These are phyloP conservation scores for Hyaloscypha bicolor DNA, from an alignment of 495 filamentous ascomycete species.

Conservation along the genomic window DNA sequence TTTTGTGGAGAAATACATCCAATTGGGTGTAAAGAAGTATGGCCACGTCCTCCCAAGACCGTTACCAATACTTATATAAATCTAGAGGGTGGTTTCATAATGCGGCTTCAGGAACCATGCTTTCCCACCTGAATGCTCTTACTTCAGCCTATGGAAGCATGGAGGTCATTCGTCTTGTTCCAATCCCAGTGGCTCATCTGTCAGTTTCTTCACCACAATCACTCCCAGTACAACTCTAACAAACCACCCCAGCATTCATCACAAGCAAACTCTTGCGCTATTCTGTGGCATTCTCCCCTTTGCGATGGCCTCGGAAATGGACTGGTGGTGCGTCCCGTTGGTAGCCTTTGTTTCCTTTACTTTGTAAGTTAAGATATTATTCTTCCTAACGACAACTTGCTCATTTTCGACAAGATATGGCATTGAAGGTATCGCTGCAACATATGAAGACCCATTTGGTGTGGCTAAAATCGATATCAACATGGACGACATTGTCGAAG, in stretches of 20 bases:
- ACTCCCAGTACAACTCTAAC: not conserved
- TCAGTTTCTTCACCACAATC: slow-evolving; percentile 35
- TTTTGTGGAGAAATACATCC: slow-evolving; percentile 70
- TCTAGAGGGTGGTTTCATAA: slow-evolving; percentile 56
- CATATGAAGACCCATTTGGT: slow-evolving; percentile 75
- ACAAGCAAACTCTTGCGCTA: slow-evolving; percentile 73
- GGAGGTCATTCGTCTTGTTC: slow-evolving; percentile 74
- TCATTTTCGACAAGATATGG: slow-evolving; percentile 33
- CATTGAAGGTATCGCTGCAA: slow-evolving; percentile 54
- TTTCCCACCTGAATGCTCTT: slow-evolving; percentile 61
- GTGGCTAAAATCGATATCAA: slow-evolving; percentile 75
- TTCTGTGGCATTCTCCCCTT: slow-evolving; percentile 75
- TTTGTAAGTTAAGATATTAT: slow-evolving; percentile 49
- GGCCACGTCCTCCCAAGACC: not conserved
- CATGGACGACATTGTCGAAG: slow-evolving; percentile 74
- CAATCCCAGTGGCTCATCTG: slow-evolving; percentile 76
- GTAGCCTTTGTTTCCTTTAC: slow-evolving; percentile 71
- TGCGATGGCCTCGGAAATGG: slow-evolving; percentile 70
- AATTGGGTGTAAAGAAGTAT: slow-evolving; percentile 54
- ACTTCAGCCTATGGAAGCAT: slow-evolving; percentile 69
- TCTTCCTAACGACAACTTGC: not conserved
- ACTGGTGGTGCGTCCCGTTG: slow-evolving; percentile 71
- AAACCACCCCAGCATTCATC: slow-evolving; percentile 57
- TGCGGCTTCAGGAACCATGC: slow-evolving; percentile 64
- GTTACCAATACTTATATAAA: slow-evolving; percentile 2